A percentile compares a stretch with the other conserved stretches of the same genome.
These are phyloP conservation scores for Atkinsonella texensis DNA, from an alignment of 2,329 filamentous ascomycete species.

Conservation along the genomic window DNA sequence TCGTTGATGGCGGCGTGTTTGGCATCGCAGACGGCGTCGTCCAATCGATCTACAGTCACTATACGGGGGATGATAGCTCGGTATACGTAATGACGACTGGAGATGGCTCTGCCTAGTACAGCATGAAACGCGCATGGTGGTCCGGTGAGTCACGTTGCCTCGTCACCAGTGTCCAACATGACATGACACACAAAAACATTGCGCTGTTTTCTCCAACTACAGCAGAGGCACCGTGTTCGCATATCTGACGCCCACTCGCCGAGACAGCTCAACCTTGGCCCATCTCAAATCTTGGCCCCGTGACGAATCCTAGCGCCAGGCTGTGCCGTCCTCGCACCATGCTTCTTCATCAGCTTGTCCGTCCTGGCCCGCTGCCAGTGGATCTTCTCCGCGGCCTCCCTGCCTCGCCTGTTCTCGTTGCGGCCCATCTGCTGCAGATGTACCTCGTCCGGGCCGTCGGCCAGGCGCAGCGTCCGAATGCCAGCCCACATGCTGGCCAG, in stretches of 20 bases:
- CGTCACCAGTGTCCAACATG: not conserved
- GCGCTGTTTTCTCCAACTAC: not conserved
- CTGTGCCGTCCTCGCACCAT: slow-evolving; percentile 33
- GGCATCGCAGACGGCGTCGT: not conserved
- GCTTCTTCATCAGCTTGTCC: slow-evolving; percentile 51
- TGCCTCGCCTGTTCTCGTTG: slow-evolving; percentile 65
- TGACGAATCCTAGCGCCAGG: slow-evolving; percentile 39
- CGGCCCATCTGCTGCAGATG: slow-evolving; percentile 71
- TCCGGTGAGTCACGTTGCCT: not conserved
- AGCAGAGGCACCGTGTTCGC: not conserved
- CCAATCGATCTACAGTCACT: not conserved
- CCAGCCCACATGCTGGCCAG: slow-evolving; percentile 72
- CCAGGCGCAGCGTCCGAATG: slow-evolving; percentile 71
- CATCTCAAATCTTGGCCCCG: slow-evolving; percentile 31
- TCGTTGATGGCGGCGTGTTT: slow-evolving; percentile 5
- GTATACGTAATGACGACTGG: not conserved
- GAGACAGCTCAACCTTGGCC: not conserved
- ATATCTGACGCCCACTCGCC: not conserved
- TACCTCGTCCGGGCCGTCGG: slow-evolving; percentile 94
- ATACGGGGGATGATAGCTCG: not conserved
- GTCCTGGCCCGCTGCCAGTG: slow-evolving; percentile 52
- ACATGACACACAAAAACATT: not conserved
- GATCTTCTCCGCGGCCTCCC: slow-evolving; percentile 48
- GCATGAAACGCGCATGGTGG: too few relatives aligned
- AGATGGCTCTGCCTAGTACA: too few relatives aligned